A percentile compares a stretch with the other conserved stretches of the same genome.
These are phyloP conservation scores for Tarenaya hassleriana DNA, from an alignment of 345 rosid species.

Conservation along the genomic window DNA sequence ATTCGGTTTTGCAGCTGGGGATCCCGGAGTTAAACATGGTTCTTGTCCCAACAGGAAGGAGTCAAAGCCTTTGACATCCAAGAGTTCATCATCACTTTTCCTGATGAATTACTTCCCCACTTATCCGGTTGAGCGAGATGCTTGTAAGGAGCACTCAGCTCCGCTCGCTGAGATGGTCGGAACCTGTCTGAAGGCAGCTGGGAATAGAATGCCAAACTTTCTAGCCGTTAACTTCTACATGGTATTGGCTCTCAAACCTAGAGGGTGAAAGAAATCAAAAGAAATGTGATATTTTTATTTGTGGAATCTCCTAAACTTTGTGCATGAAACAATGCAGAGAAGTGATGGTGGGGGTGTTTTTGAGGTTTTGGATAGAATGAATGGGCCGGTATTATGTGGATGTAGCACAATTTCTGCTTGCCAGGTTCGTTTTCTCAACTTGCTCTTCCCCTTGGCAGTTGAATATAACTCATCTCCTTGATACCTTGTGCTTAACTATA, in stretches of 20 bases:
- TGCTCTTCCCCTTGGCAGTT: too few species aligned
- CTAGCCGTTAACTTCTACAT: constrained; percentile 93
- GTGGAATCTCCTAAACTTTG: background rate
- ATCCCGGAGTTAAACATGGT: constrained; percentile 83
- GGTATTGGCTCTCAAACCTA: constrained; percentile 40
- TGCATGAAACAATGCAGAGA: constrained; percentile 44
- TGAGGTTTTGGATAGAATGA: constrained; percentile 71
- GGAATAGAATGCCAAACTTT: constrained; percentile 79
- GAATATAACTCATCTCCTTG: too few species aligned
- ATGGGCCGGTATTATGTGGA: constrained; percentile 78
- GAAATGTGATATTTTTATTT: background rate
- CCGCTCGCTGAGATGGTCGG: constrained; percentile 78
- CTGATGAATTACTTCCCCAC: constrained; percentile 90
- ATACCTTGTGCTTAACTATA: too few species aligned
- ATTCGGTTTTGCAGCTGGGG: constrained; percentile 64
- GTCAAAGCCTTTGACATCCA: constrained; percentile 60
- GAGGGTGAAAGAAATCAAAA: background rate
- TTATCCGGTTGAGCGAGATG: constrained; percentile 67
- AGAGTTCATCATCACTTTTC: constrained; percentile 65
- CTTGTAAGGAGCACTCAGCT: constrained; percentile 91
- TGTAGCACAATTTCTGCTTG: constrained; percentile 72
- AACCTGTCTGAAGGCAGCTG: constrained; percentile 82
- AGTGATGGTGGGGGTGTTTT: constrained; percentile 96
- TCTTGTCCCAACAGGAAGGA: constrained; percentile 91
- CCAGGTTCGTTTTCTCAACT: constrained; percentile 49